phyloP scores from a whole-genome alignment of 495 filamentous ascomycete genomes.

The Lasiosphaeriaceae sp. region DNA sequence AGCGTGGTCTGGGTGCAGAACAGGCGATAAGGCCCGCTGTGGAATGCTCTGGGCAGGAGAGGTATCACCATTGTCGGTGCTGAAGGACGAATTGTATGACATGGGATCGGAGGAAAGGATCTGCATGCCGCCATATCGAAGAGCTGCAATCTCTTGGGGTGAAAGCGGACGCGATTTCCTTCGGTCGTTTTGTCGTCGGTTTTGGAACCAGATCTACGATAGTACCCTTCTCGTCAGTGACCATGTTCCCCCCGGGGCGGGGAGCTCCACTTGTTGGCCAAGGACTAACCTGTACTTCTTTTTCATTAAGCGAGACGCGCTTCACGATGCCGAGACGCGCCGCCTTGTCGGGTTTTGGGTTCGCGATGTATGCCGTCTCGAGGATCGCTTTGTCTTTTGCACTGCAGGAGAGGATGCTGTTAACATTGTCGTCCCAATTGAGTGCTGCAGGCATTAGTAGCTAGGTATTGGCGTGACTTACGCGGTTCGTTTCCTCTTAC shows the following conservation, averaged over 20 bases:
- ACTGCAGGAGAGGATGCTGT: slow-evolving; percentile 43
- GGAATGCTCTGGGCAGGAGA: slow-evolving; percentile 21
- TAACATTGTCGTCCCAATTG: slow-evolving; percentile 8
- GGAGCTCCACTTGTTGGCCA: neutral
- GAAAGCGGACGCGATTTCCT: slow-evolving; percentile 85
- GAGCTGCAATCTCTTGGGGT: slow-evolving; percentile 70
- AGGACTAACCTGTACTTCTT: slow-evolving; percentile 90
- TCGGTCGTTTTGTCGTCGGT: slow-evolving; percentile 88
- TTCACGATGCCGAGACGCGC: slow-evolving; percentile 78
- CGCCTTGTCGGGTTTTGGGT: slow-evolving; percentile 90
- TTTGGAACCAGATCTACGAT: slow-evolving; percentile 99
- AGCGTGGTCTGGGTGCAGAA: slow-evolving; percentile 11
- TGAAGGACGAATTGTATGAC: slow-evolving; percentile 33
- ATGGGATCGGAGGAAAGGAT: slow-evolving; percentile 47
- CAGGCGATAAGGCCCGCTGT: slow-evolving; percentile 9
- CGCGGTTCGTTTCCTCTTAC: slow-evolving; percentile 54
- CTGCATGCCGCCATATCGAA: slow-evolving; percentile 53
- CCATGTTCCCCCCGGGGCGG: too few species aligned
- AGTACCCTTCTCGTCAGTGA: slow-evolving; percentile 2
- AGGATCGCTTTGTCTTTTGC: slow-evolving; percentile 87
- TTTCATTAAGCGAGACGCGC: slow-evolving; percentile 87
- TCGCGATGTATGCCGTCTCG: slow-evolving; percentile 78
- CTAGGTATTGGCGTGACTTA: slow-evolving; percentile 28
- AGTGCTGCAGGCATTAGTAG: neutral
- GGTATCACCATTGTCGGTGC: slow-evolving; percentile 13